Evolutionary conservation across 1,139 yeast genomes (phyloP), one percentile per base, ranked within the genome.

Genomic region (Nakaseomyces bracarensis): DNA sequence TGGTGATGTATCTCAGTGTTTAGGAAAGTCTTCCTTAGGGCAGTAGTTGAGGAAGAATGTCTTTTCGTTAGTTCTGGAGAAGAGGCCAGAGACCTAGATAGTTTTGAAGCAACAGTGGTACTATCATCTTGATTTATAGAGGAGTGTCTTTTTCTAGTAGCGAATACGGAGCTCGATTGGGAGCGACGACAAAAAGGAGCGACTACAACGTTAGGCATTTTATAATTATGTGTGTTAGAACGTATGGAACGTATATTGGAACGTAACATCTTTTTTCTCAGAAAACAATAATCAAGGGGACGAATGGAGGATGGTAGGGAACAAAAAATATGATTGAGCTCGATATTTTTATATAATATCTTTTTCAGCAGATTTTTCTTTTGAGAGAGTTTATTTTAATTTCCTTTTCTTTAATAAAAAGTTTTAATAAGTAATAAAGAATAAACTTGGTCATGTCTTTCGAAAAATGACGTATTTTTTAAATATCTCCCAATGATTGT

Each of bases 1-100:
- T 33, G 36, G 26, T 33, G 36, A 16, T 33, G 36, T 4, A 21
- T 33, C 26, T 33, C 36, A 4, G 36, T 33, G 36, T 33, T 33
- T 13, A 33, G 14, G 18, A 33, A 33, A 1, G 36, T 20, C 18
- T 20, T 20, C 26, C 36, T 33, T 4, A 33, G 26, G 1, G 36
- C 9, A 21, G 36, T n/a, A 11, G 26, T 10, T 13, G 36, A 33
- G 11, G 36, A 20, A 4, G 36, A 33, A 26, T 20, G 13, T 20
- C 26, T 20, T 8, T 11, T 7, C 16, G 11, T 8, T 18, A 33
- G n/a, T 4, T 13, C 26, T 9, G 36, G 36, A 11, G 26, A 20
- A 3, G 36, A 33, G 26, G 25, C 26, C 36, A 33, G 13, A 4
- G 36, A 33, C 10, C 36, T 11, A 13, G 36, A 21, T 11, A 33